Percentiles rank a stretch among this genome's conserved stretches.
Conservation (phyloP, 2,329 filamentous ascomycete genomes). For the Neonectria ditissima region DNA sequence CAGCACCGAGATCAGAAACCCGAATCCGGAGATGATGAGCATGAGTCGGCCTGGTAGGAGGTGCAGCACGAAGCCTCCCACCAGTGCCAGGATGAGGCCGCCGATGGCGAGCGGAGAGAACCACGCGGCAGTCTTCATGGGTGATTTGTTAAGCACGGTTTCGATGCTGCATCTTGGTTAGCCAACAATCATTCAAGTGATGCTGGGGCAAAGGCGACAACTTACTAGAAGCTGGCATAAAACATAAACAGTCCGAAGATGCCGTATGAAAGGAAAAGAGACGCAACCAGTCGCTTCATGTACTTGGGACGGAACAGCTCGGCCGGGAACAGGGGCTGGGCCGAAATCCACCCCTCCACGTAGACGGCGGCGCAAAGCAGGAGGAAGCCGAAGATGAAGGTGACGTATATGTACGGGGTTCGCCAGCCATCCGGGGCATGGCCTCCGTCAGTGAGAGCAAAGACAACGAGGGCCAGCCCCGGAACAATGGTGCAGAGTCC, state of each 20-base stretch:
- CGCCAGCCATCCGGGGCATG: conserved; percentile 76
- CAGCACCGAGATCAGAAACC: conserved; percentile 68
- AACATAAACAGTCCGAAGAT: conserved; percentile 76
- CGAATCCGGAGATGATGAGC: conserved; percentile 70
- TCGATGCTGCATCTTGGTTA: conserved; percentile 60
- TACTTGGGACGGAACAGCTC: conserved; percentile 77
- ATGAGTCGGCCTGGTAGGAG: conserved; percentile 72
- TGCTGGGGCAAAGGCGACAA: neutral
- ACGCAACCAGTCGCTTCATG: conserved; percentile 71
- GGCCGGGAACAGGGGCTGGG: conserved; percentile 74
- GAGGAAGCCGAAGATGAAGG: conserved; percentile 71
- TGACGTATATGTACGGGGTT: conserved; percentile 77
- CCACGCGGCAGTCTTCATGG: conserved; percentile 75
- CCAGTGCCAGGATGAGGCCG: conserved; percentile 72
- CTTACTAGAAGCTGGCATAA: conserved; percentile 76
- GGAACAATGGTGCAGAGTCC: conserved; percentile 71
- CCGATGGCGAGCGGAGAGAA: conserved; percentile 75
- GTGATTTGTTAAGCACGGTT: conserved; percentile 66
- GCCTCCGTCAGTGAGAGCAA: conserved; percentile 78
- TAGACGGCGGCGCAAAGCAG: conserved; percentile 72
- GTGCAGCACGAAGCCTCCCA: conserved; percentile 75
- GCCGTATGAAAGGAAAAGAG: conserved; percentile 75
- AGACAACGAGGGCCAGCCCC: conserved; percentile 77
- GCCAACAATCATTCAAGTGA: conserved; percentile 10
- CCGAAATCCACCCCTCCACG: conserved; percentile 77